Evolutionary conservation across 1,284 basidiomycete genomes (phyloP), one percentile per base, ranked within the genome.

Genomic region (Cutaneotrichosporon curvatum): DNA sequence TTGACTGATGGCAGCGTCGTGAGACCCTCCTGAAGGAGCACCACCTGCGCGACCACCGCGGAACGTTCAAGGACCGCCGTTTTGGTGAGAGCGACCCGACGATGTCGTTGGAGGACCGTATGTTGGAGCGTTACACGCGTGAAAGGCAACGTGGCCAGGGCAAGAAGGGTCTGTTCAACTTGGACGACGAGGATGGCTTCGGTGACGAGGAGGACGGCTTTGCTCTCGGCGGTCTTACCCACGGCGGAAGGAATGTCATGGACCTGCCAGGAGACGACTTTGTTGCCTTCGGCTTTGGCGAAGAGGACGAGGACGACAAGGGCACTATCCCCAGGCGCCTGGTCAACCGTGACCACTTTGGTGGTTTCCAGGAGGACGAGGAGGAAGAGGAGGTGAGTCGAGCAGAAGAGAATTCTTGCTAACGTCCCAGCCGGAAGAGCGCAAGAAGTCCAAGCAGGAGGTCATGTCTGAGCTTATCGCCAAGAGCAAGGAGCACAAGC

Each of bases 391-490:
- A 38, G 37, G 72, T 74, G 51, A 48, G 72, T 55, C n/a, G 6
- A 28, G 8, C 14, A 0, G 4, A 14, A 9, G 19, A 15, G 25
- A 12, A 28, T 21, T 33, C 14, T 14, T 19, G 25, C 30, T 45
- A 21, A 21, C 37, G 23, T 49, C n/a, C 11, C 28, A 54, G 32
- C 28, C 33, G 9, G 44, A 79, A 37, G 44, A 79, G 39, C 76
- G 82, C 51, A 90, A 89, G 71, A 92, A 87, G 74, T 81, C 83
- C 15, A 97, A 96, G 73, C 84, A 87, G 4, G 92, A 99, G 66
- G 88, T 97, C 52, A 98, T 98, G 95, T 81, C 86, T 1, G 95
- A 99, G 70, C 85, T 99, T 42, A 91, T 99, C 41, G 87, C 90
- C 12, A 98, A 98, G 73, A 94, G 89, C 73, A 99, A 99, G 71